A percentile compares a stretch with the other conserved stretches of the same genome.
These are phyloP conservation scores for Lactifluus rugatus DNA, from an alignment of 768 basidiomycete species.

Conservation along the genomic window DNA sequence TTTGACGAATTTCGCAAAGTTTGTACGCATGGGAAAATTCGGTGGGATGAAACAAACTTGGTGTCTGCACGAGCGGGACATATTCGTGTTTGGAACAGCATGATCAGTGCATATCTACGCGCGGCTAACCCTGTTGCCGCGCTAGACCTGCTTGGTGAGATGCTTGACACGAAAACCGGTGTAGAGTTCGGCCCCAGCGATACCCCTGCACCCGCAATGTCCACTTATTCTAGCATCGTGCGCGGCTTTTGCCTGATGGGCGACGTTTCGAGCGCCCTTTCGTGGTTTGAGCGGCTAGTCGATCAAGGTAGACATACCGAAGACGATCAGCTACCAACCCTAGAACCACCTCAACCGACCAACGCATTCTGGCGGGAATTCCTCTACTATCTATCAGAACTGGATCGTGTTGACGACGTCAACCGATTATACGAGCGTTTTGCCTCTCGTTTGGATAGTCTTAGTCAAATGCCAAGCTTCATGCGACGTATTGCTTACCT, in stretches of 20 bases:
- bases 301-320: slow-evolving; percentile 28
- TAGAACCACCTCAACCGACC: slow-evolving; percentile 43
- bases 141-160: slow-evolving; percentile 54
- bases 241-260: slow-evolving; percentile 51
- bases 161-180: slow-evolving; percentile 44
- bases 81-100: slow-evolving; percentile 57
- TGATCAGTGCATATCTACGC: slow-evolving; percentile 67
- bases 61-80: slow-evolving; percentile 26
- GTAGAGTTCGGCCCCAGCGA: slow-evolving; percentile 30
- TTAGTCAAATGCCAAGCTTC: slow-evolving; percentile 6
- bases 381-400: slow-evolving; percentile 43
- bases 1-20: slow-evolving; percentile 51
- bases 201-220: slow-evolving; percentile 47
- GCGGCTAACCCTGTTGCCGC: slow-evolving; percentile 53
- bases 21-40: slow-evolving; percentile 31
- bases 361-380: slow-evolving; percentile 47
- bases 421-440: slow-evolving; percentile 43
- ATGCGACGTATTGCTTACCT: slow-evolving; percentile 37
- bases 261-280: slow-evolving; percentile 52
- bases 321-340: slow-evolving; percentile 35
- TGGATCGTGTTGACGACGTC: slow-evolving; percentile 42
- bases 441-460: slow-evolving; percentile 28
- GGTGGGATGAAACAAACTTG: slow-evolving; percentile 23
- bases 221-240: slow-evolving; percentile 58
- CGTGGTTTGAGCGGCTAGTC: slow-evolving; percentile 65